Base-by-base conservation (phyloP, 2,329 filamentous ascomycete species). In the Talaromyces sp. region DNA sequence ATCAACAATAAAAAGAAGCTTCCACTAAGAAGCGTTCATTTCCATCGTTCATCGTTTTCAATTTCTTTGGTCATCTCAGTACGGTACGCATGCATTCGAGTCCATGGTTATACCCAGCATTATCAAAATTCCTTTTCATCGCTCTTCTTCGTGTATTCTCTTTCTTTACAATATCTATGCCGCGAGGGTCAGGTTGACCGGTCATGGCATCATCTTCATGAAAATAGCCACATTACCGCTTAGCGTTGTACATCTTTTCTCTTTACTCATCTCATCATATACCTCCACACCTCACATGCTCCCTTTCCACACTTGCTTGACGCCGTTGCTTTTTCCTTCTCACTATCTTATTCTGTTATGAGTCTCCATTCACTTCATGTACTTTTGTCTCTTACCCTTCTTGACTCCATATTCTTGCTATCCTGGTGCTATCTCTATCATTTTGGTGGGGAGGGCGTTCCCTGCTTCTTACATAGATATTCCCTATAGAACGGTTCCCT, bases 31-130 rank as follows among this genome's bases (percentile, higher is more conserved):
- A 37, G 37, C 64, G 13, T 24, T 39, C 24, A 56, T 24, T 62
- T 57, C 62, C 49, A 24, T 49, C 59, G 11, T 63, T 56, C 49
- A 24, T 49, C 59, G 11, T 63, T 56, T 56, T 49, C 41, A 33
- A 24, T 24, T 39, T 50, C 14, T 56, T 54, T 31, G 50, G 16
- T 62, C 41, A 37, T 33, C 37, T 41, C 52, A 50, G 47, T 65
- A 57, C 39, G 54, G 56, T 63, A 58, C 64, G 60, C 60, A 63
- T 71, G 67, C 72, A 70, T 72, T 73, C 72, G 67, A 73, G 33
- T 56, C 33, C 31, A 70, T 72, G 71, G 72, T 74, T 73, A 74
- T 72, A 72, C 73, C 70, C 67, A 63, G 62, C 65, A 67, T 58
- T 66, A 71, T 71, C 70, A 68, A 67, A 67, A 69, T 65, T 65